These are phyloP conservation scores for Agarophyton chilense DNA, from an alignment of 23 red algal genomes.

Conservation along the genomic window DNA sequence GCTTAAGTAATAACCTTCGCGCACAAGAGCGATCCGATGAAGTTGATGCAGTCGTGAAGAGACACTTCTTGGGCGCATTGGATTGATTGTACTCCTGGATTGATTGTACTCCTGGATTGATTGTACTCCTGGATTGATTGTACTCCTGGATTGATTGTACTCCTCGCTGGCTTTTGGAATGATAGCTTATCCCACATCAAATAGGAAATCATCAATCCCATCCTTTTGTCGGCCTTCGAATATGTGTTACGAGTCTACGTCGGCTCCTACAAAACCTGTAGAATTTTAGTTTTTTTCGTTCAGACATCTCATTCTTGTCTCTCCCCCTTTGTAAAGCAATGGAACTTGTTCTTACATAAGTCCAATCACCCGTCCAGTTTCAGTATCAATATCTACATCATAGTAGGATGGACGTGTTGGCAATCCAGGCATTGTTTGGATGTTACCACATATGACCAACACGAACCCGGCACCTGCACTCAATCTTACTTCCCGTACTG, in stretches of 20 bases:
- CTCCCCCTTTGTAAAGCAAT: not conserved
- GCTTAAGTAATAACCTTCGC: constrained; percentile 67
- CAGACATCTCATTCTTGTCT: not conserved
- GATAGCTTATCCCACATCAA: too few species aligned
- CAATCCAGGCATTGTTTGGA: constrained; percentile 98
- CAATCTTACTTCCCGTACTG: constrained; percentile 86
- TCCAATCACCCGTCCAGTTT: constrained; percentile 80
- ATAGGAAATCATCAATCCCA: constrained; percentile 8
- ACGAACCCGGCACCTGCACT: constrained; percentile 99
- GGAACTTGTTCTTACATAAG: constrained; percentile 50
- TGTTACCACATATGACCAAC: constrained; percentile 79
- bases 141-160: too few species aligned
- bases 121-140: too few species aligned
- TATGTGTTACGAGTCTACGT: not conserved
- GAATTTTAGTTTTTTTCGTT: not conserved
- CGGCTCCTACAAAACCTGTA: too few species aligned
- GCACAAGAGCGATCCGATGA: constrained; percentile 68
- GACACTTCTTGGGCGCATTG: constrained; percentile 69
- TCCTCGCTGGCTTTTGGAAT: too few species aligned
- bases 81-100: constrained; percentile 12
- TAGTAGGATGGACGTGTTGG: constrained; percentile 96
- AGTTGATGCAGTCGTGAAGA: constrained; percentile 62
- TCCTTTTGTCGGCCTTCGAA: not conserved
- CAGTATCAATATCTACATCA: constrained; percentile 92
- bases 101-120: not conserved